Conservation (phyloP, 202 grass and related monocot genomes). For the Digitaria exilis region DNA sequence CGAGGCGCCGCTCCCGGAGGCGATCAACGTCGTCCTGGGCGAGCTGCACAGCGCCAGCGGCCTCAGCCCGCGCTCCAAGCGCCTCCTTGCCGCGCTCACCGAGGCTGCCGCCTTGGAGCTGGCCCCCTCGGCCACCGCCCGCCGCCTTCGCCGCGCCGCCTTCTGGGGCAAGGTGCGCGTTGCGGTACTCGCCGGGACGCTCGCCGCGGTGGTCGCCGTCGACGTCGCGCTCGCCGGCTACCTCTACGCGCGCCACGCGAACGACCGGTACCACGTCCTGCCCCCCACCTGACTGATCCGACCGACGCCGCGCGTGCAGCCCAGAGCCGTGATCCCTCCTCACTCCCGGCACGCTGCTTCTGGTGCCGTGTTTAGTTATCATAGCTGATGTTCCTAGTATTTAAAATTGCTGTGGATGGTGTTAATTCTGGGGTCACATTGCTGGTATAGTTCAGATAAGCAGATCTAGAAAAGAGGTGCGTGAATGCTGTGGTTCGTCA, state of each 20-base stretch:
- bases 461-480: background rate
- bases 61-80: constrained; percentile 41
- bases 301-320: too few species aligned
- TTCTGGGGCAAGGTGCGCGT: constrained; percentile 57
- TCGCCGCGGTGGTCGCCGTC: constrained; percentile 36
- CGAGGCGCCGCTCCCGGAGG: constrained; percentile 17
- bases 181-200: constrained; percentile 30
- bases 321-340: background rate
- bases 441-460: background rate
- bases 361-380: background rate
- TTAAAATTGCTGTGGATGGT: background rate
- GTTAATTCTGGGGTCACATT: background rate
- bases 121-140: background rate
- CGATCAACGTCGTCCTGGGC: constrained; percentile 14
- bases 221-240: constrained; percentile 26
- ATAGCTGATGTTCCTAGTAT: background rate
- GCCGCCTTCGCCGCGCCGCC: constrained; percentile 20
- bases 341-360: background rate
- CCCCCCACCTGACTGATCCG: constrained; percentile 55
- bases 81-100: constrained; percentile 32
- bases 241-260: constrained; percentile 1
- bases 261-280: constrained; percentile 9
- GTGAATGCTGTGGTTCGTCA: background rate
- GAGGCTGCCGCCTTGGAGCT: constrained; percentile 37
- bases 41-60: constrained; percentile 18